Evolutionary conservation across 2,329 filamentous ascomycete species (phyloP).

Genomic region (Monilinia vaccinii-corymbosi): DNA sequence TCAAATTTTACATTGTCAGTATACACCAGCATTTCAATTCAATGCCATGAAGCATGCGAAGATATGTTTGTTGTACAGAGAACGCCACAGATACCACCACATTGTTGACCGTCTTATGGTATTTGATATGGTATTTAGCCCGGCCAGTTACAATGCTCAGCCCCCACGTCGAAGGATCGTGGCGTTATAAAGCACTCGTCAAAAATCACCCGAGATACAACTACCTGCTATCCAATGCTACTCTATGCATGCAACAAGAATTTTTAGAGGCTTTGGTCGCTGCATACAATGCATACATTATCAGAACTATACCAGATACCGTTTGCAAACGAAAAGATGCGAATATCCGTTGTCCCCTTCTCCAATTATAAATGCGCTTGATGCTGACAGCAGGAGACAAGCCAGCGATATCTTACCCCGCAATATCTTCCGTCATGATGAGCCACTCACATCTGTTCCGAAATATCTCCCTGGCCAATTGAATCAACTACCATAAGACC

Average conservation of each 20-base stretch:
- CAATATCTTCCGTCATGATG: background rate
- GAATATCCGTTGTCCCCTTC: background rate
- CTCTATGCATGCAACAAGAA: background rate
- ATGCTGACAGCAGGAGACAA: background rate
- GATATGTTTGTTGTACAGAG: background rate
- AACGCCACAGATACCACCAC: background rate
- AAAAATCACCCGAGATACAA: background rate
- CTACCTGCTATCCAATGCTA: background rate
- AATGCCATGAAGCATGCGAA: background rate
- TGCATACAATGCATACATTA: background rate
- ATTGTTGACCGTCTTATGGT: background rate
- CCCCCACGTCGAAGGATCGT: conserved; percentile 4
- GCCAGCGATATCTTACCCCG: background rate
- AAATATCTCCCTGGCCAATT: background rate
- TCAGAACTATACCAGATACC: background rate
- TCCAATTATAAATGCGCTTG: background rate
- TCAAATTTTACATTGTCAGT: background rate
- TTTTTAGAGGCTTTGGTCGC: background rate
- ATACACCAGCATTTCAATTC: background rate
- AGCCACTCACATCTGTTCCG: background rate
- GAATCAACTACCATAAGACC: background rate
- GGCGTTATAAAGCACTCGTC: conserved; percentile 6
- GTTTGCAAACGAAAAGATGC: background rate
- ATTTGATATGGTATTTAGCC: background rate
- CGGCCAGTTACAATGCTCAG: background rate